A percentile compares a stretch with the other conserved stretches of the same genome.
phyloP scores from a whole-genome alignment of 768 basidiomycete species.

The Termitomyces titanicus region DNA sequence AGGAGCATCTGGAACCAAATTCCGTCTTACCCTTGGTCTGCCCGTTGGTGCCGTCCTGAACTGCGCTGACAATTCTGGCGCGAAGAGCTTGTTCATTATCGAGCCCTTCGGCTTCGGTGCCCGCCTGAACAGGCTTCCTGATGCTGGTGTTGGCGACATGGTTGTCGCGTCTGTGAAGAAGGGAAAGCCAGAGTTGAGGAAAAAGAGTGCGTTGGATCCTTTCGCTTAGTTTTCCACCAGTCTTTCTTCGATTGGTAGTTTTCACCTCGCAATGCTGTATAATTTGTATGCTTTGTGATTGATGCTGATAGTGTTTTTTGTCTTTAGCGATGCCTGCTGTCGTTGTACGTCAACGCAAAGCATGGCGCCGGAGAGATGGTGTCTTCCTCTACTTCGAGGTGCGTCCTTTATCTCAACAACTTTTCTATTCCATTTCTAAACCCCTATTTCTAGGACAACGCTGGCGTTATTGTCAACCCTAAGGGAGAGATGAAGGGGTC shows the following conservation, averaged over 20 bases:
- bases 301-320: slow-evolving; percentile 12
- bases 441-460: slow-evolving; percentile 66
- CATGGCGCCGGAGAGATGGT: slow-evolving; percentile 97
- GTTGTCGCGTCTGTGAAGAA: slow-evolving; percentile 98
- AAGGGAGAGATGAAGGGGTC: slow-evolving; percentile 99
- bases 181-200: slow-evolving; percentile 98
- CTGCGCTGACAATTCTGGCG: slow-evolving; percentile 99
- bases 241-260: background rate
- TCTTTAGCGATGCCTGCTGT: slow-evolving; percentile 90
- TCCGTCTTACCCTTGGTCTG: slow-evolving; percentile 91
- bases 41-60: slow-evolving; percentile 93
- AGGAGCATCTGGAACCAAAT: slow-evolving; percentile 90
- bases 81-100: slow-evolving; percentile 93
- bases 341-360: slow-evolving; percentile 95
- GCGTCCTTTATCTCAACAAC: slow-evolving; percentile 15
- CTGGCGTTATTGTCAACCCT: slow-evolving; percentile 95
- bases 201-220: slow-evolving; percentile 78
- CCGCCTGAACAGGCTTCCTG: slow-evolving; percentile 94
- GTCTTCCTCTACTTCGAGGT: slow-evolving; percentile 99
- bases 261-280: background rate
- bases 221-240: background rate
- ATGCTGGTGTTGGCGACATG: slow-evolving; percentile 94
- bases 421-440: background rate
- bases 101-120: slow-evolving; percentile 96
- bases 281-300: background rate